Base-by-base conservation (phyloP, 352 stramenopile genomes). In the Globisporangium rhizosaccharum region DNA sequence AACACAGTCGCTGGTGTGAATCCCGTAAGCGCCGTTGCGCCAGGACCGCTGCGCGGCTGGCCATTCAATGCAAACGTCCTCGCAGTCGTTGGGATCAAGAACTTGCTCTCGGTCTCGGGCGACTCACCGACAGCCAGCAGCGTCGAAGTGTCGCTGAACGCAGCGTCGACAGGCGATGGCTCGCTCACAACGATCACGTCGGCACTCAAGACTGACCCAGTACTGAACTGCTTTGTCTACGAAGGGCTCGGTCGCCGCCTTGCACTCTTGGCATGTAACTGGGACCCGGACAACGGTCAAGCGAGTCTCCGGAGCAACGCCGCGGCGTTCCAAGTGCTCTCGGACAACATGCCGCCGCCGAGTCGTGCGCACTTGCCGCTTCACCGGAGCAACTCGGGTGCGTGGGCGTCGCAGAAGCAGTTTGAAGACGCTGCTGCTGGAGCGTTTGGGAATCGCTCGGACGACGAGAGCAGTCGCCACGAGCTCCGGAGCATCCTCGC, bases 211-310 rank as follows among this genome's bases (percentile, higher is more conserved):
- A 82, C 66, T 0, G 85, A 94, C 50, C 54, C 80, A n/a, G 57
- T 75, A 2, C 70, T 94, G 36, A 85, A 76, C 15, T 94, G 85
- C 42, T 61, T 76, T 14, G 87, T 76, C 51, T 92, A 87, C 61
- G 83, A 94, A 68, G 81, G 83, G 7, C 68, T 85, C 23, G 85
- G 85, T 3, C 67, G 85, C 18, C 71, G 83, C 46, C 63, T 92
- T 20, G 72, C 77, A n/a, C 66, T 88, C 20, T 62, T 91, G 41
- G 85, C 85, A 39, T 94, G 85, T 55, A 84, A 91, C 42, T 94
- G 85, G 85, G 85, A 94, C 39, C 85, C 85, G 17, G 83, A 94
- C 42, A 82, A 67, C 25, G 79, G 81, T 0, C 75, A 85, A 56
- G 67, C 56, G 25, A 65, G n/a, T 55, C 51, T 59, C 18, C 58